These are phyloP conservation scores for Chytriomyces sp. DNA, from an alignment of 192 early-diverging fungal species.

Conservation along the genomic window DNA sequence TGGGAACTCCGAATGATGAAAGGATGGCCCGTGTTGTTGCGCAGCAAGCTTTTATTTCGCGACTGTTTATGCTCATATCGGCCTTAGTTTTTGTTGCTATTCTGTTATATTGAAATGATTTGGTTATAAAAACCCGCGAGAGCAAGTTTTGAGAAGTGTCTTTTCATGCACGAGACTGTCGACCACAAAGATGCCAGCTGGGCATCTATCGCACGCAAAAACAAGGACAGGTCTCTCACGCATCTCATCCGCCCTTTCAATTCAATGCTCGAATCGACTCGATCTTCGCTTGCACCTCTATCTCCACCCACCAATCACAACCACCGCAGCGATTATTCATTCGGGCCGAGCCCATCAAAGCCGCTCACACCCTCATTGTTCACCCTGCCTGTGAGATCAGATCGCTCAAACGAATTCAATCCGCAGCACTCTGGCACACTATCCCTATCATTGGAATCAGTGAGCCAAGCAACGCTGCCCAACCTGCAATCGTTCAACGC, in stretches of 20 bases:
- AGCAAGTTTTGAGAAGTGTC: no score
- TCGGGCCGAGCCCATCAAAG: no score
- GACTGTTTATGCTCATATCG: conserved; percentile 82
- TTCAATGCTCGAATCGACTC: no score
- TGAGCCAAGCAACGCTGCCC: not conserved
- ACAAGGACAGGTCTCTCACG: not conserved
- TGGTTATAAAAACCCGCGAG: conserved; percentile 5
- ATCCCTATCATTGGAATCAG: not conserved
- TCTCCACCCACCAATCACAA: no score
- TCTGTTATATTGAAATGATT: conserved; percentile 65
- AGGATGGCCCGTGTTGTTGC: conserved; percentile 45
- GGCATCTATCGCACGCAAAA: conserved; percentile 8
- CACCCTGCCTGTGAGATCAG: no score
- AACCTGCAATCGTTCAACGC: not conserved
- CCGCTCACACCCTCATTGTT: no score
- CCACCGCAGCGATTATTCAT: no score
- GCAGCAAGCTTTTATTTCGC: conserved; percentile 80
- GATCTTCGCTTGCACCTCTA: no score
- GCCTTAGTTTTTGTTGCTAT: conserved; percentile 79
- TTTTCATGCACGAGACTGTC: no score
- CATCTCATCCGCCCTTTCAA: not conserved
- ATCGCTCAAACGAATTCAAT: no score
- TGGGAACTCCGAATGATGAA: conserved; percentile 28
- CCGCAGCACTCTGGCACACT: not conserved
- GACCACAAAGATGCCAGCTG: not conserved